These are phyloP conservation scores for Russula sp. DNA, from an alignment of 768 basidiomycete species.

Conservation along the genomic window DNA sequence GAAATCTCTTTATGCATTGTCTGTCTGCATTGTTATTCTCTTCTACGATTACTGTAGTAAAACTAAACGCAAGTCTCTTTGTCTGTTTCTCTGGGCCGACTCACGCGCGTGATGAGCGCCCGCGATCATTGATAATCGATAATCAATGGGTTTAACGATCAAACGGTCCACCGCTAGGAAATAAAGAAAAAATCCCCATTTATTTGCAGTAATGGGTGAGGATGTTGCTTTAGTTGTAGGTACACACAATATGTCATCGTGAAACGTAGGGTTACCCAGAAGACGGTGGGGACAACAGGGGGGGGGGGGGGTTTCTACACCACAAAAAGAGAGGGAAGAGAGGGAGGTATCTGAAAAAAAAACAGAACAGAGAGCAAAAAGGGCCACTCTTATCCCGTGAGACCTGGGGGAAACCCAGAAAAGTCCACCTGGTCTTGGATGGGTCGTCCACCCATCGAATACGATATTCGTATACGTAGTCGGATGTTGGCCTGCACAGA, in stretches of 20 bases:
- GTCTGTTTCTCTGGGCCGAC: background rate
- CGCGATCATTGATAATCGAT: background rate
- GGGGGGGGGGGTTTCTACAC: background rate
- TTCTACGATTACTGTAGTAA: constrained; percentile 7
- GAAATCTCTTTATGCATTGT: background rate
- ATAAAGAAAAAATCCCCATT: background rate
- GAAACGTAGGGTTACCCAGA: background rate
- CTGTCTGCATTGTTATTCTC: background rate
- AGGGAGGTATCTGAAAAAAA: background rate
- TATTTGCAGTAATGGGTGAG: background rate
- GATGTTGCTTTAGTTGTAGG: background rate
- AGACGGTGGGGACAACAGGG: background rate
- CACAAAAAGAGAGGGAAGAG: background rate
- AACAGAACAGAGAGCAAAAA: background rate
- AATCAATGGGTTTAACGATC: background rate
- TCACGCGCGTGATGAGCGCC: background rate
- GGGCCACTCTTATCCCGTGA: constrained; percentile 40
- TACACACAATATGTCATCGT: background rate
- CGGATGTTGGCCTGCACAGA: constrained; percentile 63
- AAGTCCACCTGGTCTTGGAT: constrained; percentile 95
- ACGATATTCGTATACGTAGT: constrained; percentile 80
- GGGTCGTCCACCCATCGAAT: constrained; percentile 54
- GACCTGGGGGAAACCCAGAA: constrained; percentile 72
- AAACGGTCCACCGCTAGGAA: background rate
- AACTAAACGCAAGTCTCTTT: background rate